A percentile compares a stretch with the other conserved stretches of the same genome.
Evolutionary conservation across 2,329 filamentous ascomycete species (phyloP).

Genomic region (Neopestalotiopsis rosae): DNA sequence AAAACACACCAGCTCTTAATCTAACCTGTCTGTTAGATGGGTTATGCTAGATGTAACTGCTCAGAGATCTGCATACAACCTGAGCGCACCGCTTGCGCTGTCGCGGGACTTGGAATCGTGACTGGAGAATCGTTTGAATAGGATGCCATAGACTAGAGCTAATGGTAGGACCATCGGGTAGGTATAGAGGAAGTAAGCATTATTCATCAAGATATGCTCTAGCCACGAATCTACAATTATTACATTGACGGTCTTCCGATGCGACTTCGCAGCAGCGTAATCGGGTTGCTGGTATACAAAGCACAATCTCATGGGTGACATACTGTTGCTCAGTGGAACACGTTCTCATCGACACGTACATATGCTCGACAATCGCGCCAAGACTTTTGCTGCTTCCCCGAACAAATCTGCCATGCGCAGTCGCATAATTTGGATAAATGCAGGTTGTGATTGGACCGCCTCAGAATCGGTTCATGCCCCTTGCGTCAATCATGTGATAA

Average conservation of each 20-base stretch:
- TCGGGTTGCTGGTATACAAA: no score
- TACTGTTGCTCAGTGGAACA: no score
- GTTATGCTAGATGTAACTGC: not conserved
- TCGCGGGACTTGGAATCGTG: not conserved
- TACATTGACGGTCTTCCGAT: no score
- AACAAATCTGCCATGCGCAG: not conserved
- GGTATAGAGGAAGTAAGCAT: no score
- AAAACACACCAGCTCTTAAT: slow-evolving; percentile 31
- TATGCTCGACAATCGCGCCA: no score
- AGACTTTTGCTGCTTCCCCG: no score
- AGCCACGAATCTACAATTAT: no score
- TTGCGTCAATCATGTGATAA: not conserved
- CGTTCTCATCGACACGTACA: no score
- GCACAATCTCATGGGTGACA: no score
- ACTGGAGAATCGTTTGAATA: not conserved
- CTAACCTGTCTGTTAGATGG: slow-evolving; percentile 47
- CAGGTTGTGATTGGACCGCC: not conserved
- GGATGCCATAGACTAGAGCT: not conserved
- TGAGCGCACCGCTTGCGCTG: not conserved
- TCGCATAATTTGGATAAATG: not conserved
- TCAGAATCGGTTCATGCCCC: not conserved
- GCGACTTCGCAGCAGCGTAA: no score
- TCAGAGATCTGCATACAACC: not conserved
- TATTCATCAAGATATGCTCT: no score
- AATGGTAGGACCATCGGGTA: no score